These are phyloP conservation scores for Gastrolobium bilobum DNA, from an alignment of 306 rosid genomes.

Conservation along the genomic window DNA sequence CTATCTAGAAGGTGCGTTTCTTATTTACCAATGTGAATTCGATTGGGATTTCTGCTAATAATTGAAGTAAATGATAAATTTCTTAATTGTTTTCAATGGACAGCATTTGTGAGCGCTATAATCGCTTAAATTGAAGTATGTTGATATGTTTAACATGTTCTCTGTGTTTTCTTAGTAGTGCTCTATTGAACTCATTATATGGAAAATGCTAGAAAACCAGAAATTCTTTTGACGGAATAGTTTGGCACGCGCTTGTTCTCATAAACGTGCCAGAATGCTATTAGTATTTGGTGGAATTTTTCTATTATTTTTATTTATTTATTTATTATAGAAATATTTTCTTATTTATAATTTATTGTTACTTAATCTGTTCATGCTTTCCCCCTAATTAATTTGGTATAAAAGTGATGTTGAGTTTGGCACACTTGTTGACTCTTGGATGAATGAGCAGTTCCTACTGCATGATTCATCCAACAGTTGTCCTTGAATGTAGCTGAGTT, in stretches of 20 bases:
- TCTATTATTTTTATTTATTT: no score
- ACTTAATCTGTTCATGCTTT: no score
- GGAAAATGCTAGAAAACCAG: neutral
- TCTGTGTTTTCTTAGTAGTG: neutral
- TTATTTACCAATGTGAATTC: neutral
- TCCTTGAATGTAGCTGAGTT: neutral
- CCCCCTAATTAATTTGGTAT: no score
- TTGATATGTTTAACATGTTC: neutral
- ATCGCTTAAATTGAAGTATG: neutral
- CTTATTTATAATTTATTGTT: no score
- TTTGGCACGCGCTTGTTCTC: no score
- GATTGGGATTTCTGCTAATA: neutral
- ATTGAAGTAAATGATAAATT: neutral
- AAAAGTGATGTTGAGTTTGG: neutral
- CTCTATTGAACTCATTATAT: neutral
- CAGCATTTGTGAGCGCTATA: neutral
- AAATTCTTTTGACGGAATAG: neutral
- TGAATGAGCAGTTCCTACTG: neutral
- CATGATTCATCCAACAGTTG: neutral
- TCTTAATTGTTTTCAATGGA: neutral
- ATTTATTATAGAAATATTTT: no score
- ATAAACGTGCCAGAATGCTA: no score
- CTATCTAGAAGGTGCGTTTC: slow-evolving; percentile 23
- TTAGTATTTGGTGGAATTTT: no score
- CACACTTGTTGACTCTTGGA: neutral